A percentile compares a stretch with the other conserved stretches of the same genome.
Conservation (phyloP, 306 rosid genomes). For the Vigna radiata region DNA sequence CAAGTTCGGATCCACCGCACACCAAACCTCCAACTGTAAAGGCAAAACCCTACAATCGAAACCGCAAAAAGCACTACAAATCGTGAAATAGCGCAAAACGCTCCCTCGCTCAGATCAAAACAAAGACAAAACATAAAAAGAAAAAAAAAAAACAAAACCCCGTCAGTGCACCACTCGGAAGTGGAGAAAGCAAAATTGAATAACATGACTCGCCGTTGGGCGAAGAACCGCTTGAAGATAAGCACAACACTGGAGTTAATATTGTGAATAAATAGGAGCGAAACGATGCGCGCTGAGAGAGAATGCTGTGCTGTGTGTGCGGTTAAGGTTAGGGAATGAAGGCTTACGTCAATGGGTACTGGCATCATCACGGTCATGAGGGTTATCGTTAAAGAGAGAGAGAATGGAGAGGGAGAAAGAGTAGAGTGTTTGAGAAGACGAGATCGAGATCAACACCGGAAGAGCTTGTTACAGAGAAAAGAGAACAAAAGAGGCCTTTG, state of each 20-base stretch:
- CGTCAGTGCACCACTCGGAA: constrained; percentile 23
- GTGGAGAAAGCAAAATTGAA: constrained; percentile 40
- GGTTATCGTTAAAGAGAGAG: constrained; percentile 11
- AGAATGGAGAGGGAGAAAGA: constrained; percentile 8
- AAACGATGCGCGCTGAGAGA: constrained; percentile 22
- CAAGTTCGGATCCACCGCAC: constrained; percentile 50
- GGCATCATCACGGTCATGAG: constrained; percentile 72
- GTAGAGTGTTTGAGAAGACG: constrained; percentile 32
- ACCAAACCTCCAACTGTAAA: constrained; percentile 34
- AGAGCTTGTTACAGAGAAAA: constrained; percentile 43
- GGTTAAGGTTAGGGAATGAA: not conserved
- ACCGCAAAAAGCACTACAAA: constrained; percentile 40
- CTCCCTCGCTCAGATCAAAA: constrained; percentile 44
- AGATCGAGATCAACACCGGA: constrained; percentile 61
- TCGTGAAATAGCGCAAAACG: constrained; percentile 34
- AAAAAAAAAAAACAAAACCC: constrained; percentile 31
- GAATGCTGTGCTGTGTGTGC: not conserved
- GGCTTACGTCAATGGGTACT: constrained; percentile 73
- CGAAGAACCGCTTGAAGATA: constrained; percentile 9
- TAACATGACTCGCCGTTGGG: not conserved
- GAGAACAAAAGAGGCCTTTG: constrained; percentile 40
- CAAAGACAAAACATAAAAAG: not conserved
- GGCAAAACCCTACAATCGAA: constrained; percentile 57
- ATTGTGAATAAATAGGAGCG: not conserved
- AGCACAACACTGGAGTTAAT: constrained; percentile 5